Conservation (phyloP, 2,329 filamentous ascomycete species). For the Rhynchosporium agropyri region DNA sequence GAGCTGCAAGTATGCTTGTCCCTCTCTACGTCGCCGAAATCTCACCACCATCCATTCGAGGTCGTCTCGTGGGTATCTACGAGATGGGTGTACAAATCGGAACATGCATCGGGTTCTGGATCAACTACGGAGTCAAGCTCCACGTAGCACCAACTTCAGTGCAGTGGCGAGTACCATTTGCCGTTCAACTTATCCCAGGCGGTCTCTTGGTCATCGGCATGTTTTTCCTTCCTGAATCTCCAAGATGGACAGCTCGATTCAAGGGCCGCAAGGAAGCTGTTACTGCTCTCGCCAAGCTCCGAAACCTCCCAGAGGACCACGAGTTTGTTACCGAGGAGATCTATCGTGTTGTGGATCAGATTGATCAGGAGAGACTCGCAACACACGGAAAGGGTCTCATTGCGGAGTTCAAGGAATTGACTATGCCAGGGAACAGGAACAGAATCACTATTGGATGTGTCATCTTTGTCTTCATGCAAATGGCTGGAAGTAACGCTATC, state of each 20-base stretch:
- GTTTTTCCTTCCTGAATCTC: constrained; percentile 44
- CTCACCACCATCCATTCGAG: constrained; percentile 48
- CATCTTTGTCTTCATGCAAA: constrained; percentile 67
- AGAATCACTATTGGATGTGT: constrained; percentile 49
- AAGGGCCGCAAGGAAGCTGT: constrained; percentile 62
- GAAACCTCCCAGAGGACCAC: constrained; percentile 48
- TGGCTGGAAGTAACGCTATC: constrained; percentile 50
- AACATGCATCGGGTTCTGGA: constrained; percentile 55
- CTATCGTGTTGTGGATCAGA: constrained; percentile 62
- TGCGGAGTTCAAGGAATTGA: constrained; percentile 21
- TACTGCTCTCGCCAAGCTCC: constrained; percentile 56
- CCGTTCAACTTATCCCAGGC: constrained; percentile 32
- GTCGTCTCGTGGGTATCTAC: constrained; percentile 48
- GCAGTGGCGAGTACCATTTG: constrained; percentile 52
- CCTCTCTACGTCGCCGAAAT: constrained; percentile 52
- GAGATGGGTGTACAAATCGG: constrained; percentile 46
- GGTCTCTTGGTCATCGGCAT: constrained; percentile 46
- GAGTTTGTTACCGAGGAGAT: constrained; percentile 58
- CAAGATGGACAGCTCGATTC: constrained; percentile 70
- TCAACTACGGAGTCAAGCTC: constrained; percentile 48
- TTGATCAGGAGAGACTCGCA: constrained; percentile 72
- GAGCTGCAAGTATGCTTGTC: constrained; percentile 51
- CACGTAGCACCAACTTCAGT: constrained; percentile 45
- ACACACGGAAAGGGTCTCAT: constrained; percentile 58
- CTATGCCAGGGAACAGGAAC: constrained; percentile 39